These are phyloP conservation scores for Globisporangium apiculatum DNA, from an alignment of 352 stramenopile species.

Conservation along the genomic window DNA sequence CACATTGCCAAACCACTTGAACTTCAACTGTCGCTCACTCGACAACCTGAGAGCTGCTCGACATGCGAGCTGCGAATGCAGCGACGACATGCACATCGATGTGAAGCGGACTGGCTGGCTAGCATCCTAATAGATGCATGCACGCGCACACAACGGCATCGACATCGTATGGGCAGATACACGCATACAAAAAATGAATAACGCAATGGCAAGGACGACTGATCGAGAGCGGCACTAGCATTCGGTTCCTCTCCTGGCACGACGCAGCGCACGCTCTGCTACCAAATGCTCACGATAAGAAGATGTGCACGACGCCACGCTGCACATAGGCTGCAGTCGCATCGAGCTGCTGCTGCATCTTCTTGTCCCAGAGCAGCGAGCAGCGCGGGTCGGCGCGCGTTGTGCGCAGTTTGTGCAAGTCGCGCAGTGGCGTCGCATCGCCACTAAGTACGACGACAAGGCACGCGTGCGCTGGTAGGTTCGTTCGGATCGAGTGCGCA, in stretches of 20 bases:
- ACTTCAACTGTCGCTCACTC: not conserved
- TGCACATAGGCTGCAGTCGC: conserved; percentile 36
- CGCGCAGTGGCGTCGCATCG: conserved; percentile 47
- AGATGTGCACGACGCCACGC: conserved; percentile 58
- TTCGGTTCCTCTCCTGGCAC: too few relatives aligned
- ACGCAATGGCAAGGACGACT: too few relatives aligned
- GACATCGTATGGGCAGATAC: too few relatives aligned
- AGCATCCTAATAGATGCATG: too few relatives aligned
- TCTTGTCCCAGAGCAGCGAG: conserved; percentile 75
- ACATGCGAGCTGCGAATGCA: too few relatives aligned
- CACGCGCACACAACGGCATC: too few relatives aligned
- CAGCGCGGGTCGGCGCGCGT: conserved; percentile 65
- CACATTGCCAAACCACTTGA: too few relatives aligned
- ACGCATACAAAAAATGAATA: too few relatives aligned
- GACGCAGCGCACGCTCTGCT: too few relatives aligned
- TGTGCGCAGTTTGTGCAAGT: conserved; percentile 72
- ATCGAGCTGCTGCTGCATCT: conserved; percentile 54
- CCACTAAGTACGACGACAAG: conserved; percentile 51
- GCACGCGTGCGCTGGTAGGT: conserved; percentile 44
- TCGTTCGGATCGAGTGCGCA: conserved; percentile 28
- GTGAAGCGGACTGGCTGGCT: too few relatives aligned
- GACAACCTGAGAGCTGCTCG: not conserved
- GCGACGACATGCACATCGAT: too few relatives aligned
- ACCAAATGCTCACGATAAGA: conserved; percentile 27
- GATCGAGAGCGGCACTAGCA: too few relatives aligned